Evolutionary conservation across 169 alveolate species (phyloP).

Genomic region (Eimeria acervulina): DNA sequence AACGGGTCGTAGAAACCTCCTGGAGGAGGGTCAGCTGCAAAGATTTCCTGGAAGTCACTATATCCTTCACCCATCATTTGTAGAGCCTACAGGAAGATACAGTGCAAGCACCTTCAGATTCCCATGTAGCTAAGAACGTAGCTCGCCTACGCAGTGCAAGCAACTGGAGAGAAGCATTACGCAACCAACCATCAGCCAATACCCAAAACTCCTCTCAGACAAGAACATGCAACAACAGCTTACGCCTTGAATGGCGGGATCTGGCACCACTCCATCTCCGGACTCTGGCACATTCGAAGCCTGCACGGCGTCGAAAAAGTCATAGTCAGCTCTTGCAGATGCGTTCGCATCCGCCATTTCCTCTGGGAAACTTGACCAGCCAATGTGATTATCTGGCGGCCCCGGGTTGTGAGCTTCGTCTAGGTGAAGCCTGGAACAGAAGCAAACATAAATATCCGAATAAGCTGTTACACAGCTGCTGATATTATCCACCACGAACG

Average conservation of each 20-base stretch:
- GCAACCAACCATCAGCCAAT: not conserved
- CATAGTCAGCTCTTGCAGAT: conserved; percentile 71
- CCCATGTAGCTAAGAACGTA: not conserved
- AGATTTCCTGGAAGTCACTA: conserved; percentile 68
- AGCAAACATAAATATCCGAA: not conserved
- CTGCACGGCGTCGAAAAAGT: conserved; percentile 59
- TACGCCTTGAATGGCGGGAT: conserved; percentile 51
- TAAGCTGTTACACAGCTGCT: not conserved
- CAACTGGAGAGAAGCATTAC: not conserved
- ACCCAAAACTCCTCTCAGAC: not conserved
- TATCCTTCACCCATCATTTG: conserved; percentile 70
- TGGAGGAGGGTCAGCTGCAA: conserved; percentile 70
- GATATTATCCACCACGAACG: not conserved
- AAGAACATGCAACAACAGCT: not conserved
- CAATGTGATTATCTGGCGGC: conserved; percentile 78
- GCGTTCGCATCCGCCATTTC: conserved; percentile 71
- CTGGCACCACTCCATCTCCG: conserved; percentile 60
- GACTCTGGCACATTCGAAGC: conserved; percentile 17
- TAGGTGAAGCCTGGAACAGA: conserved; percentile 65
- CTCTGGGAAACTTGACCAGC: conserved; percentile 80
- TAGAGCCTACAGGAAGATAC: conserved; percentile 52
- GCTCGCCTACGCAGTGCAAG: not conserved
- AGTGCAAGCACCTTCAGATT: not conserved
- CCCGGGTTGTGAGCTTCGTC: conserved; percentile 83
- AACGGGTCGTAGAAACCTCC: conserved; percentile 82